These are phyloP conservation scores for Cytospora schulzeri DNA, from an alignment of 2,329 filamentous ascomycete genomes.

Conservation along the genomic window DNA sequence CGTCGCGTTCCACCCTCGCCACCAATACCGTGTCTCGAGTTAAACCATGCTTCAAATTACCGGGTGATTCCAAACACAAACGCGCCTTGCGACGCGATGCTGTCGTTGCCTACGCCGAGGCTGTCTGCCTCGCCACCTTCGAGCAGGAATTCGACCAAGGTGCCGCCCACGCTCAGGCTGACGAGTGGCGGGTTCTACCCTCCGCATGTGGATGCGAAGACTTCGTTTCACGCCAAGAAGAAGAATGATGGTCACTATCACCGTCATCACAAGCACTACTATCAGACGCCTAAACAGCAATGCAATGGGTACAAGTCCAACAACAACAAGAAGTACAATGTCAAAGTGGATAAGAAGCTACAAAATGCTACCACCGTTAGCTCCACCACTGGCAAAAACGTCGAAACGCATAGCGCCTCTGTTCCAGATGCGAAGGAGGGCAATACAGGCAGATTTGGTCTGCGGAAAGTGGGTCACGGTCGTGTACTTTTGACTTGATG, in stretches of 20 bases:
- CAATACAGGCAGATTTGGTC: neutral
- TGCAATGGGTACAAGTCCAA: slow-evolving; percentile 32
- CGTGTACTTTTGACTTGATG: neutral
- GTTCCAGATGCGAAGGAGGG: neutral
- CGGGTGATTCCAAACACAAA: slow-evolving; percentile 50
- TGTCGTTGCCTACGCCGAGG: slow-evolving; percentile 48
- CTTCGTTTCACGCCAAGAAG: slow-evolving; percentile 25
- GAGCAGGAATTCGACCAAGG: slow-evolving; percentile 33
- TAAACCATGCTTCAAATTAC: slow-evolving; percentile 54
- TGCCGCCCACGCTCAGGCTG: slow-evolving; percentile 40
- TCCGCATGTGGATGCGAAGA: slow-evolving; percentile 43
- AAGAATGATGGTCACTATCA: slow-evolving; percentile 35
- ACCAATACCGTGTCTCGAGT: slow-evolving; percentile 45
- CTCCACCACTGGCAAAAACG: neutral
- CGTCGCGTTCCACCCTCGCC: slow-evolving; percentile 46
- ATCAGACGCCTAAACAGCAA: slow-evolving; percentile 11
- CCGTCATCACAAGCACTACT: slow-evolving; percentile 1
- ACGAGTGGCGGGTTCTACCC: slow-evolving; percentile 53
- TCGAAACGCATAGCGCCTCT: neutral
- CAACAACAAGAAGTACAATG: slow-evolving; percentile 31
- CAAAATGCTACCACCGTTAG: neutral
- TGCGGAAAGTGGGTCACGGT: slow-evolving; percentile 11
- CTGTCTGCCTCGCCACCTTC: slow-evolving; percentile 41
- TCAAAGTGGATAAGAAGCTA: neutral
- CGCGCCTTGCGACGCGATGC: slow-evolving; percentile 44